Conservation (phyloP, 2,329 filamentous ascomycete species). For the Taxawa tesnikishii region DNA sequence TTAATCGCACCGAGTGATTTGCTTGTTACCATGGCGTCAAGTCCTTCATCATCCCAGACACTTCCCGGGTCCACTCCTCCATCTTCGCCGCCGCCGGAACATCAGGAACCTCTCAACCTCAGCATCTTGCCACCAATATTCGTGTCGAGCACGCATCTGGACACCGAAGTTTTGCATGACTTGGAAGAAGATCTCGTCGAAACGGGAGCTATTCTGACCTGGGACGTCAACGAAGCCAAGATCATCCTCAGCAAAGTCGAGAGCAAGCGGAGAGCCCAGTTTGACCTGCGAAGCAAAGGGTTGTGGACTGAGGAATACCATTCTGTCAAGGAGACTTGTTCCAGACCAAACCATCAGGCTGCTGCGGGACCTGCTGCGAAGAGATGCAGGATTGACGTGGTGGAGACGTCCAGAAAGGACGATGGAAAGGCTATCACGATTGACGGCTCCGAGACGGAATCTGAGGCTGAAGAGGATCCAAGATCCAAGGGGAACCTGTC, state of each 20-base stretch:
- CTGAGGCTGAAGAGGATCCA: conserved; percentile 17
- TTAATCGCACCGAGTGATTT: too few relatives aligned
- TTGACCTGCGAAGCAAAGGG: conserved; percentile 62
- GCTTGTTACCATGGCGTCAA: background rate
- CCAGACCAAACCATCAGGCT: background rate
- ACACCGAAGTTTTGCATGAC: conserved; percentile 47
- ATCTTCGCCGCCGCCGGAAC: background rate
- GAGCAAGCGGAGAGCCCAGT: conserved; percentile 56
- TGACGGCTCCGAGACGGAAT: conserved; percentile 22
- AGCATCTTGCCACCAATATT: conserved; percentile 51
- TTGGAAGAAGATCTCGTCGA: conserved; percentile 51
- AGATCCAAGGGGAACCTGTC: conserved; percentile 3
- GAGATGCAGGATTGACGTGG: background rate
- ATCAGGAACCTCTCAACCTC: conserved; percentile 22
- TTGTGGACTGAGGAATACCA: conserved; percentile 43
- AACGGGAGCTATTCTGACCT: conserved; percentile 49
- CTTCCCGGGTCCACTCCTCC: background rate
- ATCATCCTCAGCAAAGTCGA: conserved; percentile 64
- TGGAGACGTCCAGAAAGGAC: conserved; percentile 1
- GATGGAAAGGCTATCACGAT: conserved; percentile 8
- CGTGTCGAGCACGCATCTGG: conserved; percentile 59
- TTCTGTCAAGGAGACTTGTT: conserved; percentile 21
- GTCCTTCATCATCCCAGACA: background rate
- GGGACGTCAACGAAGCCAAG: conserved; percentile 58
- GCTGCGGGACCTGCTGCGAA: background rate